These are phyloP conservation scores for Rhodamnia argentea DNA, from an alignment of 345 rosid species.

Conservation along the genomic window DNA sequence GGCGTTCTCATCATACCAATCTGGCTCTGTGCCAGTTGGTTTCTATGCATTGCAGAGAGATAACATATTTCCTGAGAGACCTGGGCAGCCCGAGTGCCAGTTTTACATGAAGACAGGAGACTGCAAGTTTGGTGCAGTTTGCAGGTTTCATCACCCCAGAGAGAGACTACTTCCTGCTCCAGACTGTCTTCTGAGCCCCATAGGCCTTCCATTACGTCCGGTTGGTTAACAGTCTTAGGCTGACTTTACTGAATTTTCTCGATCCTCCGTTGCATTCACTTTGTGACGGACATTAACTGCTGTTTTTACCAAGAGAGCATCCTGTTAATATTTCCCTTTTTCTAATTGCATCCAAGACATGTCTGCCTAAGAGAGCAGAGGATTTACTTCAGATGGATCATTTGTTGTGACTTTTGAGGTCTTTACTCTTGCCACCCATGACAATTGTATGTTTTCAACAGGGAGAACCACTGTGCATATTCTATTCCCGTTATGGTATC, in stretches of 20 bases:
- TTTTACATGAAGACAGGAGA: constrained; percentile 99
- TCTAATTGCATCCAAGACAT: background rate
- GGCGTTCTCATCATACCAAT: constrained; percentile 40
- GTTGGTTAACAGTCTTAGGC: constrained; percentile 33
- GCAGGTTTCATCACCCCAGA: constrained; percentile 95
- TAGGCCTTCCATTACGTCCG: constrained; percentile 91
- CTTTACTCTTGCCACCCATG: constrained; percentile 2
- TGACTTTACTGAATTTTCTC: background rate
- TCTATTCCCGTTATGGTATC: constrained; percentile 89
- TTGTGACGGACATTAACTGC: background rate
- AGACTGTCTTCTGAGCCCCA: constrained; percentile 75
- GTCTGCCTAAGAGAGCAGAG: background rate
- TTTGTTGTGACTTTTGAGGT: background rate
- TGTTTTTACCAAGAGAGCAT: background rate
- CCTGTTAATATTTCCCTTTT: background rate
- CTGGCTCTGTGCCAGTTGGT: constrained; percentile 65
- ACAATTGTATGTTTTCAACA: constrained; percentile 16
- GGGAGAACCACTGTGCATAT: constrained; percentile 94
- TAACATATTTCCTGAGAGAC: constrained; percentile 92
- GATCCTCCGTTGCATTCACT: background rate
- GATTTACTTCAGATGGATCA: background rate
- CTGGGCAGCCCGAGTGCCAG: constrained; percentile 90
- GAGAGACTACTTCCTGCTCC: constrained; percentile 88
- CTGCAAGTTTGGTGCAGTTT: constrained; percentile 95
- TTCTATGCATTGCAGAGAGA: constrained; percentile 76